phyloP scores from a whole-genome alignment of 768 basidiomycete species.

The Mycena leptocephala region DNA sequence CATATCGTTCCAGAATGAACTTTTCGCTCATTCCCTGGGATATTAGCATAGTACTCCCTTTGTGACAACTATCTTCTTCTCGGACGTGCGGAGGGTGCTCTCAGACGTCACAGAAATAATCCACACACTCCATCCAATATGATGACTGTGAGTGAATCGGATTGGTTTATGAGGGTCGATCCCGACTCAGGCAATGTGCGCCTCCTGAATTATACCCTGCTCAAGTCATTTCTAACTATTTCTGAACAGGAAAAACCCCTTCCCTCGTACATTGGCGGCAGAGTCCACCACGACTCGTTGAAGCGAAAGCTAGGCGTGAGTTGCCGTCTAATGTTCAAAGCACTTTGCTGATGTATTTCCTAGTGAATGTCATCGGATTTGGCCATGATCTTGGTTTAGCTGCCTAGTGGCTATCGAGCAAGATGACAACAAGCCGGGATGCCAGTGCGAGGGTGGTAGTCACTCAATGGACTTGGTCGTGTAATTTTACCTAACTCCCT shows the following conservation, averaged over 20 bases:
- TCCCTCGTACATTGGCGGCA: slow-evolving; percentile 14
- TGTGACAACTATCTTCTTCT: slow-evolving; percentile 19
- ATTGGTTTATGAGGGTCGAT: not conserved
- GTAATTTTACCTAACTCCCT: not conserved
- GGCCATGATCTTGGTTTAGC: slow-evolving; percentile 6
- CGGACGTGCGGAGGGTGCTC: slow-evolving; percentile 12
- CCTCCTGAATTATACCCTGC: slow-evolving; percentile 1
- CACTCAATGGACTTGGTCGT: too few relatives aligned
- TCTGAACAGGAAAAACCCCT: slow-evolving; percentile 38
- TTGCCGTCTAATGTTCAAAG: slow-evolving; percentile 7
- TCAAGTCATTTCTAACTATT: slow-evolving; percentile 8
- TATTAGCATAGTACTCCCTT: slow-evolving; percentile 7
- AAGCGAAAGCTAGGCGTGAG: slow-evolving; percentile 20
- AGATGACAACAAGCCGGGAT: slow-evolving; percentile 7
- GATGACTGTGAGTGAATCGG: slow-evolving; percentile 1
- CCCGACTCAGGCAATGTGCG: slow-evolving; percentile 4
- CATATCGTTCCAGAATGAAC: slow-evolving; percentile 20
- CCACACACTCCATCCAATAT: not conserved
- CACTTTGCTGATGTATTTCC: slow-evolving; percentile 3
- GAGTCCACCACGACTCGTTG: slow-evolving; percentile 20
- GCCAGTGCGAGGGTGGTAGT: not conserved
- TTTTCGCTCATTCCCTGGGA: slow-evolving; percentile 1
- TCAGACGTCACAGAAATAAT: slow-evolving; percentile 4
- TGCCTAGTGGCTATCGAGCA: slow-evolving; percentile 9
- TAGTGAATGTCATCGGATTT: slow-evolving; percentile 18